Conservation (phyloP, 768 basidiomycete genomes). For the Rhizopogon vinicolor region DNA sequence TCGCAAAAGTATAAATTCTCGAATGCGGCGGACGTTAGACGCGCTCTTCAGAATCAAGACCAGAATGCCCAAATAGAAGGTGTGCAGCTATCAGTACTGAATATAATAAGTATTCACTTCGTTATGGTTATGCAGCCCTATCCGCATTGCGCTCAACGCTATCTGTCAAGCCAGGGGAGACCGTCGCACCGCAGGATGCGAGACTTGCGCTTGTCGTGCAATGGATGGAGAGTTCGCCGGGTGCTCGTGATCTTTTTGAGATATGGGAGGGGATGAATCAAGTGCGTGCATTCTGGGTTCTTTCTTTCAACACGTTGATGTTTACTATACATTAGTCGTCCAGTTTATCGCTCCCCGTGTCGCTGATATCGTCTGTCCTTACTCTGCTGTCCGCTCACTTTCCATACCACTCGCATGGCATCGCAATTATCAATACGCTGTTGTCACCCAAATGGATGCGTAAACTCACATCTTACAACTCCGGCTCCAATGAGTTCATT, state of each 20-base stretch:
- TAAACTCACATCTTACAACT: constrained; percentile 57
- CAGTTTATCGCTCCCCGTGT: constrained; percentile 39
- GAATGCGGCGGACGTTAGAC: constrained; percentile 19
- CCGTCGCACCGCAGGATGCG: constrained; percentile 50
- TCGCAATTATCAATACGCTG: constrained; percentile 56
- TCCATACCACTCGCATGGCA: constrained; percentile 57
- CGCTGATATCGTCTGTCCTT: constrained; percentile 56
- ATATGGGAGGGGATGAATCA: constrained; percentile 54
- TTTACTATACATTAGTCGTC: constrained; percentile 30
- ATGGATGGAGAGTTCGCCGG: constrained; percentile 58
- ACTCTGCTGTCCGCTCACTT: constrained; percentile 64
- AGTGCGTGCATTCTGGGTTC: constrained; percentile 30
- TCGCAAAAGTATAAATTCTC: constrained; percentile 10
- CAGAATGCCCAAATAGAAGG: constrained; percentile 15
- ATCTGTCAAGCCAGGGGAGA: constrained; percentile 45
- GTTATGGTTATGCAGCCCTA: constrained; percentile 28
- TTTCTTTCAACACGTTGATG: not conserved
- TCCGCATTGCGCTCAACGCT: constrained; percentile 61
- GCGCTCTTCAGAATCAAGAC: constrained; percentile 13
- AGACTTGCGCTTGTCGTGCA: constrained; percentile 53
- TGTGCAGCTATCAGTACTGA: constrained; percentile 5
- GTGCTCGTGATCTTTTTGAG: constrained; percentile 55
- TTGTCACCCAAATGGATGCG: constrained; percentile 53
- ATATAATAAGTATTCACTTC: not conserved
- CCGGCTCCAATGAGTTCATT: constrained; percentile 58